Evolutionary conservation across 305 asterid genomes (phyloP).

Genomic region (Ajuga reptans): DNA sequence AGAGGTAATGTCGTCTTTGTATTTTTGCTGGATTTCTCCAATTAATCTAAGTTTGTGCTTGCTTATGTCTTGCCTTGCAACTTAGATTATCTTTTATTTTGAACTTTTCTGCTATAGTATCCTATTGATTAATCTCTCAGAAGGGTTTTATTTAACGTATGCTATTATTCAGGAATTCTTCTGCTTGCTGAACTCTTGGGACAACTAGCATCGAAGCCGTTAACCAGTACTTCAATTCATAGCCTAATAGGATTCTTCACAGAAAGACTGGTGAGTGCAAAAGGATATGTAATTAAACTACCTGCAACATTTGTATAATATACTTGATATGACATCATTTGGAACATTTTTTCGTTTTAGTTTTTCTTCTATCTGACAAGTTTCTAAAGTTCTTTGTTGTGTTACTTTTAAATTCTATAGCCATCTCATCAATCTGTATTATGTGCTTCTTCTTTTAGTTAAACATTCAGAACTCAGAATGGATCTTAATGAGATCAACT

Average conservation of each 20-base stretch:
- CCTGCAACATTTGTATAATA: background rate
- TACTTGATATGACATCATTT: background rate
- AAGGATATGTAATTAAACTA: conserved; percentile 19
- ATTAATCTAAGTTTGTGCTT: background rate
- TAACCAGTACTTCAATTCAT: conserved; percentile 49
- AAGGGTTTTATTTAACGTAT: conserved; percentile 8
- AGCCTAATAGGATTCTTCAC: conserved; percentile 76
- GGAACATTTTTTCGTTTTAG: background rate
- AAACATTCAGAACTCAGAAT: background rate
- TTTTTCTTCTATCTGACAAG: background rate
- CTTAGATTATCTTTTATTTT: background rate
- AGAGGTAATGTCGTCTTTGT: conserved; percentile 46
- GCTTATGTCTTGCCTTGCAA: background rate
- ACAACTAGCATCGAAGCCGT: conserved; percentile 47
- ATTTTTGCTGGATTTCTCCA: background rate
- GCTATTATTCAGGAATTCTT: conserved; percentile 56
- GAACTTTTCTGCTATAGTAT: background rate
- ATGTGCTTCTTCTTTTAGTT: background rate
- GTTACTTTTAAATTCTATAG: background rate
- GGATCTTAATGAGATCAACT: background rate
- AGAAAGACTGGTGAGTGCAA: conserved; percentile 72
- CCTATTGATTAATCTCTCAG: conserved; percentile 8
- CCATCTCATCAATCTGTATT: background rate
- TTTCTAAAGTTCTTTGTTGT: conserved; percentile 14
- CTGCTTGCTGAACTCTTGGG: conserved; percentile 68